phyloP scores from a whole-genome alignment of 768 basidiomycete genomes.

The Tricholoma sp. region DNA sequence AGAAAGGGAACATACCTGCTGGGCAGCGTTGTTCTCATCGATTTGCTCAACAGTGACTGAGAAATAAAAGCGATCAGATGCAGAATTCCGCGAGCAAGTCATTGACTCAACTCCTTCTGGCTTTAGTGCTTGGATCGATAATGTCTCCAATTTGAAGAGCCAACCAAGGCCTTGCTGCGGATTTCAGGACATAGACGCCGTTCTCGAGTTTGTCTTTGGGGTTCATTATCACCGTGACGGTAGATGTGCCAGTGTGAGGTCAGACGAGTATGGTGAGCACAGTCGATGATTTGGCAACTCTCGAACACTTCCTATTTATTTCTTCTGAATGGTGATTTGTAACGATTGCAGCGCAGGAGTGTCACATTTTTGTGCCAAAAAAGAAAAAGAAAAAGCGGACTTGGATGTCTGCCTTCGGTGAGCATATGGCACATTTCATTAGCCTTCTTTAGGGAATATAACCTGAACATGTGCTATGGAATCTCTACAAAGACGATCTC shows the following conservation, averaged over 20 bases:
- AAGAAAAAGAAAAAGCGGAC: not conserved
- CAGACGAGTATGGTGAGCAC: not conserved
- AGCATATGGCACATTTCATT: not conserved
- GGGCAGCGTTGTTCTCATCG: not conserved
- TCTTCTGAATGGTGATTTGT: not conserved
- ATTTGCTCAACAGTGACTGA: too few relatives aligned
- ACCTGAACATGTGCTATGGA: not conserved
- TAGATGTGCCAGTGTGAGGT: not conserved
- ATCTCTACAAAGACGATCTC: not conserved
- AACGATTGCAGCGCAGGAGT: not conserved
- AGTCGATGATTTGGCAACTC: not conserved
- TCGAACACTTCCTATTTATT: not conserved
- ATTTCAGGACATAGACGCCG: not conserved
- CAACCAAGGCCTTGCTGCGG: not conserved
- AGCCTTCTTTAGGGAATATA: not conserved
- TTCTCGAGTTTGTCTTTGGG: not conserved
- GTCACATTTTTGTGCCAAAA: not conserved
- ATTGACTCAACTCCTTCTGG: not conserved
- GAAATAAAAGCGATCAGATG: too few relatives aligned
- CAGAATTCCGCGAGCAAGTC: too few relatives aligned
- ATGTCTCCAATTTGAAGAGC: not conserved
- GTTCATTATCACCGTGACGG: not conserved
- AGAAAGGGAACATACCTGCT: not conserved
- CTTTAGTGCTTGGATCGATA: not conserved
- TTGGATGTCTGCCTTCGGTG: not conserved